Conservation (phyloP, 2,329 filamentous ascomycete genomes). For the Colletotrichum godetiae region DNA sequence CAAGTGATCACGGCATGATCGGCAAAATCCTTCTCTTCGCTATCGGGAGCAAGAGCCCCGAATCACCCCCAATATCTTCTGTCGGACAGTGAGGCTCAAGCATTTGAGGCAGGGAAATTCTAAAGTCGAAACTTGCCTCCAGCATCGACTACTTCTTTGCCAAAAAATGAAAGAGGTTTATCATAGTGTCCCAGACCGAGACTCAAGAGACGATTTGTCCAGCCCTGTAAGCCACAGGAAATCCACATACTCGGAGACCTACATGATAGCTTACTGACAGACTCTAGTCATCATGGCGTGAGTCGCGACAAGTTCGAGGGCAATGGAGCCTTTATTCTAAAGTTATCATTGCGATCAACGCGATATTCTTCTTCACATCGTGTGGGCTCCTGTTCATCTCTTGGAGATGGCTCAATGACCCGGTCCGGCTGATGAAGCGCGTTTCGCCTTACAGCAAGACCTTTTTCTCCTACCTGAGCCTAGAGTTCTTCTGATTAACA, state of each 20-base stretch:
- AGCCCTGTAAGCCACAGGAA: neutral
- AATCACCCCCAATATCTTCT: neutral
- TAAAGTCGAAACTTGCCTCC: neutral
- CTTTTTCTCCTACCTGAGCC: accelerated
- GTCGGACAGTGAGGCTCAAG: neutral
- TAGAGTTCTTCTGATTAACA: accelerated
- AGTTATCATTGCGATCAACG: conserved; percentile 6
- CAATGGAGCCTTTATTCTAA: conserved; percentile 14
- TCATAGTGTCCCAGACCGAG: neutral
- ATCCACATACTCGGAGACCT: too few species aligned
- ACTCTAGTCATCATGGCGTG: neutral
- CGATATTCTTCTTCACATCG: conserved; percentile 6
- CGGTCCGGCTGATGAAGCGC: conserved; percentile 17
- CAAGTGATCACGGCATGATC: neutral
- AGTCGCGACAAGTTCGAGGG: neutral
- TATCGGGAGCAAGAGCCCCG: neutral
- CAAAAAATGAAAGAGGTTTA: conserved; percentile 22
- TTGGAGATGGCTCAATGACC: conserved; percentile 23
- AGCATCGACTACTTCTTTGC: too few species aligned
- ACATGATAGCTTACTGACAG: neutral
- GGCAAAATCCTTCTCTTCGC: neutral
- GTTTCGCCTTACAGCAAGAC: conserved; percentile 26
- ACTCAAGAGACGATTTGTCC: conserved; percentile 7
- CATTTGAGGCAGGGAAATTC: neutral
- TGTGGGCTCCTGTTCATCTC: conserved; percentile 12